These are phyloP conservation scores for Thelonectria rubi DNA, from an alignment of 2,329 filamentous ascomycete species.

Conservation along the genomic window DNA sequence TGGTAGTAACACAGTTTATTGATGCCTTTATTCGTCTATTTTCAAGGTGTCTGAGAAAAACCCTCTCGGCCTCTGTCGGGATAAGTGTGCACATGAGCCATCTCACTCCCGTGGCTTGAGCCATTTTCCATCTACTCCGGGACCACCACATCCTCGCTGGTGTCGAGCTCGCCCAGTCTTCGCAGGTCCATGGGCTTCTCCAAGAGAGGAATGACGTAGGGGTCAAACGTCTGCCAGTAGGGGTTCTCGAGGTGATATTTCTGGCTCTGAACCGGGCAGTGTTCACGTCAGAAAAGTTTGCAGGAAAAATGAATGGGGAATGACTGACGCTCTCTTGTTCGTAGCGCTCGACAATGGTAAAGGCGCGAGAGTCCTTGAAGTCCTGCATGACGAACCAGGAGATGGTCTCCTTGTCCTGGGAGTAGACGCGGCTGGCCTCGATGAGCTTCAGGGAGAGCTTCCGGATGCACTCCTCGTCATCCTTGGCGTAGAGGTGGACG, in stretches of 20 bases:
- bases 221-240: conserved; percentile 81
- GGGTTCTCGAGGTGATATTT: conserved; percentile 73
- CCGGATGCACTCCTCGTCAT: conserved; percentile 68
- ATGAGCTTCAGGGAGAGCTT: conserved; percentile 77
- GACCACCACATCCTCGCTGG: conserved; percentile 57
- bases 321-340: conserved; percentile 67
- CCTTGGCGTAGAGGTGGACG: conserved; percentile 75
- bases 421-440: conserved; percentile 78
- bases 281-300: conserved; percentile 11
- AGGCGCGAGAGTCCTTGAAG: conserved; percentile 71
- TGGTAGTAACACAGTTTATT: too few relatives aligned
- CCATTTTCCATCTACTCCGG: conserved; percentile 36
- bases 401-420: conserved; percentile 74
- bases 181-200: conserved; percentile 75
- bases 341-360: conserved; percentile 81
- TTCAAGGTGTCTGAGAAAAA: not conserved
- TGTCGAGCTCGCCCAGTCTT: conserved; percentile 73
- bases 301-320: not conserved
- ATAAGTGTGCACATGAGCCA: not conserved
- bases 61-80: not conserved
- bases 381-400: conserved; percentile 84
- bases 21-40: not conserved
- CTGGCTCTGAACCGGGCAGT: conserved; percentile 54
- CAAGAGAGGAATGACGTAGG: conserved; percentile 74
- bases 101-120: not conserved